Evolutionary conservation across 768 basidiomycete genomes (phyloP).

Genomic region (Lactifluus volemus): DNA sequence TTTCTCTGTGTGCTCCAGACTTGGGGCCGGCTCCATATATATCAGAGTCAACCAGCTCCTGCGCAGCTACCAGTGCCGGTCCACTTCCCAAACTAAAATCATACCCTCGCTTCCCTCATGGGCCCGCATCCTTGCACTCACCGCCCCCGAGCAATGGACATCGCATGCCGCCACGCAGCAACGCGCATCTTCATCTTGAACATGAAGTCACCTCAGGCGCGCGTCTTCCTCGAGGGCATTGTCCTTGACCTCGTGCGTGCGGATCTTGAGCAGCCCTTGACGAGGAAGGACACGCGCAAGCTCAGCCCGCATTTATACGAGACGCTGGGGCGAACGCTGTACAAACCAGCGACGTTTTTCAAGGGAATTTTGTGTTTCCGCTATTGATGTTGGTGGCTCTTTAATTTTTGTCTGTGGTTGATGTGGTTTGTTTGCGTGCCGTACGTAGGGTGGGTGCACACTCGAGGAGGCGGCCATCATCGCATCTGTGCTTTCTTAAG

Average conservation of each 20-base stretch:
- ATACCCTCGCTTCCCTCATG: slow-evolving; percentile 92
- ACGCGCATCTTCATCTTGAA: slow-evolving; percentile 94
- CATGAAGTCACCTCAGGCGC: slow-evolving; percentile 91
- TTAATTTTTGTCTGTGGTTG: neutral
- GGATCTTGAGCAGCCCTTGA: slow-evolving; percentile 53
- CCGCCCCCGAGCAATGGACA: slow-evolving; percentile 88
- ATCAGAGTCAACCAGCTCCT: slow-evolving; percentile 77
- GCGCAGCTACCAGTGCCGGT: slow-evolving; percentile 84
- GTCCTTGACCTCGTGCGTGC: slow-evolving; percentile 83
- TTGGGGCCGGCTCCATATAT: neutral
- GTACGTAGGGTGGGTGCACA: slow-evolving; percentile 67
- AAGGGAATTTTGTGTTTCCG: slow-evolving; percentile 96
- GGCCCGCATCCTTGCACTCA: slow-evolving; percentile 92
- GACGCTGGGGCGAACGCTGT: slow-evolving; percentile 82
- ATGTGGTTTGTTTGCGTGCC: neutral
- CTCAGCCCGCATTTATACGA: slow-evolving; percentile 92
- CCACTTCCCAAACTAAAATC: slow-evolving; percentile 94
- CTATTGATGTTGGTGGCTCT: slow-evolving; percentile 60
- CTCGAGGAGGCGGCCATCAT: slow-evolving; percentile 93
- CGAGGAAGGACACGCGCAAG: slow-evolving; percentile 54
- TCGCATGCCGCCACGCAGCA: slow-evolving; percentile 92
- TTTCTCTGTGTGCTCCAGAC: no score
- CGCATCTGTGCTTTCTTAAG: slow-evolving; percentile 82
- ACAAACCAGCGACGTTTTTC: slow-evolving; percentile 97
- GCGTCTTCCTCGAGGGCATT: slow-evolving; percentile 87